phyloP scores from a whole-genome alignment of 169 alveolate genomes.

The Plasmodium vinckei region DNA sequence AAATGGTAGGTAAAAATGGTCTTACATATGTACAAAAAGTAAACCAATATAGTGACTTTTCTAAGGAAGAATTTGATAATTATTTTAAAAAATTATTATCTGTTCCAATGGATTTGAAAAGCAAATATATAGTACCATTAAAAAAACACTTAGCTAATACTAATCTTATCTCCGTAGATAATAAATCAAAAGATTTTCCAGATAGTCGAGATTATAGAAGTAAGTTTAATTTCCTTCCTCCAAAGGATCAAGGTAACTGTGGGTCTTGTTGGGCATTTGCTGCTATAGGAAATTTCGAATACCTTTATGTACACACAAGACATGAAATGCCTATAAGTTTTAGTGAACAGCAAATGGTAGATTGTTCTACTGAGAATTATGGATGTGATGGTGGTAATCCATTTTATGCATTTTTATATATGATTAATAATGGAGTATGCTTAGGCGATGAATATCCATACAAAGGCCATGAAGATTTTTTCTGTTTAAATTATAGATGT shows the following conservation, averaged over 20 bases:
- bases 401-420: conserved; percentile 88
- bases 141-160: neutral
- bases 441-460: conserved; percentile 84
- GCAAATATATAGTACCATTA: conserved; percentile 44
- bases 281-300: conserved; percentile 84
- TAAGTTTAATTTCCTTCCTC: conserved; percentile 40
- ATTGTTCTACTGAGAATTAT: conserved; percentile 82
- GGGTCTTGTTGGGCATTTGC: conserved; percentile 93
- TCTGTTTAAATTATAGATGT: conserved; percentile 78
- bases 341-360: conserved; percentile 92
- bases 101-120: conserved; percentile 23
- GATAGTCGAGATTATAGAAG: conserved; percentile 48
- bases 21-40: conserved; percentile 21
- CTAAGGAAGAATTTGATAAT: conserved; percentile 36
- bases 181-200: neutral
- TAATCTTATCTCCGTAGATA: neutral
- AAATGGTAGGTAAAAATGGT: neutral
- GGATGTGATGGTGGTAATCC: conserved; percentile 93
- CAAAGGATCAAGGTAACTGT: conserved; percentile 87
- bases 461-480: conserved; percentile 71
- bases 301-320: conserved; percentile 77
- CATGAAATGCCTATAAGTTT: conserved; percentile 55
- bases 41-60: conserved; percentile 65
- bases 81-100: conserved; percentile 54
- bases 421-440: conserved; percentile 83